These are phyloP conservation scores for Zizania latifolia DNA, from an alignment of 176 grass and related monocot species.

Conservation along the genomic window DNA sequence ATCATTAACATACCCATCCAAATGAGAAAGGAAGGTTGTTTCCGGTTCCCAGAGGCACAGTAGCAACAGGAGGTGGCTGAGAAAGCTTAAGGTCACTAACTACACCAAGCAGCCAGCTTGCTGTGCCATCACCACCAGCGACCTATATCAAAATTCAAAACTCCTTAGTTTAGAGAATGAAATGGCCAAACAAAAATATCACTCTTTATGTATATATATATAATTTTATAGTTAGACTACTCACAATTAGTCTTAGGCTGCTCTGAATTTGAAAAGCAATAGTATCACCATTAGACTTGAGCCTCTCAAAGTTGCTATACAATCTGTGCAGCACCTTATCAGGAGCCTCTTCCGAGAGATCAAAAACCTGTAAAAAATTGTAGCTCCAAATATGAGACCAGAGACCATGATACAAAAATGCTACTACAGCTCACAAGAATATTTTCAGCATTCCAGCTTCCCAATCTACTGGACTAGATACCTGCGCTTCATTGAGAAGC, in stretches of 20 bases:
- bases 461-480: conserved; percentile 22
- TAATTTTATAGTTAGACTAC: conserved; percentile 15
- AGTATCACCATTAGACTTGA: conserved; percentile 33
- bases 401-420: conserved; percentile 3
- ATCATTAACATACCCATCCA: conserved; percentile 56
- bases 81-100: conserved; percentile 87
- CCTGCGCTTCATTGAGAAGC: conserved; percentile 85
- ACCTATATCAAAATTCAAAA: conserved; percentile 65
- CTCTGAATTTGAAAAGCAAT: conserved; percentile 53
- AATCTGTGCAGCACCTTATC: conserved; percentile 79
- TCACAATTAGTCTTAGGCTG: conserved; percentile 73
- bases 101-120: conserved; percentile 97
- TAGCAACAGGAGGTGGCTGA: conserved; percentile 72
- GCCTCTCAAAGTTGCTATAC: conserved; percentile 79
- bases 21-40: conserved; percentile 98
- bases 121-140: conserved; percentile 95
- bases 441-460: background rate
- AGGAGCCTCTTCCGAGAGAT: conserved; percentile 80
- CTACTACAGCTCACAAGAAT: background rate
- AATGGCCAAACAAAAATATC: background rate
- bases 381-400: conserved; percentile 6
- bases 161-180: background rate
- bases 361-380: conserved; percentile 58
- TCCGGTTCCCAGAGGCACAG: conserved; percentile 93
- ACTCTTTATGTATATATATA: background rate